phyloP scores from a whole-genome alignment of 371 early-diverging fungal species.

The Mortierella sp. region DNA sequence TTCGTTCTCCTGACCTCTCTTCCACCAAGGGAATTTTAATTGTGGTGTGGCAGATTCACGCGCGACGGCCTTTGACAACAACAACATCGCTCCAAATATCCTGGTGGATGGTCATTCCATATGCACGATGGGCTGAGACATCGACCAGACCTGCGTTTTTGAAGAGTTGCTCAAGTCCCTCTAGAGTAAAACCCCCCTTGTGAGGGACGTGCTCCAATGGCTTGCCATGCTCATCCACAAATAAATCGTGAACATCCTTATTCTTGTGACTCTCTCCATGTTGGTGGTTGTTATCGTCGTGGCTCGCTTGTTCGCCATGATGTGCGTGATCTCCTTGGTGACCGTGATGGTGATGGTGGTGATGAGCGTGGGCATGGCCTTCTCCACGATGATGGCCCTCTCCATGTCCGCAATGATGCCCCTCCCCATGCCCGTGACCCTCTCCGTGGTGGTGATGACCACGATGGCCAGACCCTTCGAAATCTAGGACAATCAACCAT shows the following conservation, averaged over 20 bases:
- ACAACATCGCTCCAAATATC: constrained; percentile 22
- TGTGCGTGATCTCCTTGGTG: too few species aligned
- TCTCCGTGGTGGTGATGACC: constrained; percentile 5
- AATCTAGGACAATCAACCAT: constrained; percentile 41
- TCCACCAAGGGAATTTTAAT: background rate
- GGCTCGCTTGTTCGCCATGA: background rate
- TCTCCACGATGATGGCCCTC: constrained; percentile 19
- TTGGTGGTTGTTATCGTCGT: background rate
- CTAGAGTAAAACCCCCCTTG: constrained; percentile 28
- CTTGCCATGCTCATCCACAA: constrained; percentile 27
- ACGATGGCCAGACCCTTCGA: constrained; percentile 11
- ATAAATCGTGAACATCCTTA: background rate
- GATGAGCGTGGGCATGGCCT: constrained; percentile 13
- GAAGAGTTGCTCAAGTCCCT: constrained; percentile 10
- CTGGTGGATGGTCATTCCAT: constrained; percentile 17
- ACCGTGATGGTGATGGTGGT: constrained; percentile 10
- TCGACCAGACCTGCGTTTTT: constrained; percentile 46
- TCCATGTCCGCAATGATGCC: constrained; percentile 1
- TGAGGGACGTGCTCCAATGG: constrained; percentile 26
- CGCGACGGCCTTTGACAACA: constrained; percentile 44
- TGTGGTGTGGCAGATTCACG: constrained; percentile 9
- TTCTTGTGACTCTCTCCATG: background rate
- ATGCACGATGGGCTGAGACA: constrained; percentile 12
- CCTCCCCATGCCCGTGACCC: constrained; percentile 11
- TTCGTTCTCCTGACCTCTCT: too few species aligned